Evolutionary conservation across 2,329 filamentous ascomycete species (phyloP).

Genomic region (Aspergillus alliaceus): DNA sequence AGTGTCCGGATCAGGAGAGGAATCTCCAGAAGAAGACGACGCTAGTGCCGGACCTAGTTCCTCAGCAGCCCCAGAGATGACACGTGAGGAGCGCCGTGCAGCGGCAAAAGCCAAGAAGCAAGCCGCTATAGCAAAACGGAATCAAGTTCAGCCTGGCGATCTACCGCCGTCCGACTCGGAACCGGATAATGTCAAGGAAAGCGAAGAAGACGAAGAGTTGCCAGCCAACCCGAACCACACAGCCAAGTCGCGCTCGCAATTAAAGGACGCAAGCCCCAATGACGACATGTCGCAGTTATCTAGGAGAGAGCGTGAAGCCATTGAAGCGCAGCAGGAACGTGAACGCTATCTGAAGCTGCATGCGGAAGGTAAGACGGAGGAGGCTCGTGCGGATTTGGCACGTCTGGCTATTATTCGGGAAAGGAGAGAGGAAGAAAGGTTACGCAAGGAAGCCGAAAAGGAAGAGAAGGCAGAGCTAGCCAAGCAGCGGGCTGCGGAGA

Average conservation of each 20-base stretch:
- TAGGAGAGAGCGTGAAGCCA: constrained; percentile 70
- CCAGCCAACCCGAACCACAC: constrained; percentile 90
- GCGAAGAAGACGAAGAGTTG: constrained; percentile 39
- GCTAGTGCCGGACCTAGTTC: constrained; percentile 50
- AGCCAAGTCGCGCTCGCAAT: constrained; percentile 66
- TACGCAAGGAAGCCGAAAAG: constrained; percentile 75
- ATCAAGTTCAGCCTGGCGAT: constrained; percentile 77
- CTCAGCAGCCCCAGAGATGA: constrained; percentile 55
- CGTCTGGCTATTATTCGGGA: constrained; percentile 79
- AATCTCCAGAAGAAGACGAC: constrained; percentile 50
- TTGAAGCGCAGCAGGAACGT: constrained; percentile 84
- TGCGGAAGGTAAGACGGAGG: constrained; percentile 92
- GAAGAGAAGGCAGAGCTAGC: constrained; percentile 47
- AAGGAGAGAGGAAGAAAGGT: constrained; percentile 80
- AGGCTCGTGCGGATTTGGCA: constrained; percentile 86
- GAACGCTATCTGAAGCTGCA: constrained; percentile 91
- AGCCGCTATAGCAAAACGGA: constrained; percentile 77
- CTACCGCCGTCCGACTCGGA: constrained; percentile 71
- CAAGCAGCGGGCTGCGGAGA: constrained; percentile 37
- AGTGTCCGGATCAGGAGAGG: constrained; percentile 52
- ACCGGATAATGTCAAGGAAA: constrained; percentile 34
- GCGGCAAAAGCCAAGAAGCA: constrained; percentile 89
- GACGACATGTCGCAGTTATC: constrained; percentile 57
- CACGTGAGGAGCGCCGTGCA: constrained; percentile 83
- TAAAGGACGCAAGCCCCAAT: constrained; percentile 49